Base-by-base conservation (phyloP, 1,139 yeast genomes). In the Suhomyces ambrosiae region DNA sequence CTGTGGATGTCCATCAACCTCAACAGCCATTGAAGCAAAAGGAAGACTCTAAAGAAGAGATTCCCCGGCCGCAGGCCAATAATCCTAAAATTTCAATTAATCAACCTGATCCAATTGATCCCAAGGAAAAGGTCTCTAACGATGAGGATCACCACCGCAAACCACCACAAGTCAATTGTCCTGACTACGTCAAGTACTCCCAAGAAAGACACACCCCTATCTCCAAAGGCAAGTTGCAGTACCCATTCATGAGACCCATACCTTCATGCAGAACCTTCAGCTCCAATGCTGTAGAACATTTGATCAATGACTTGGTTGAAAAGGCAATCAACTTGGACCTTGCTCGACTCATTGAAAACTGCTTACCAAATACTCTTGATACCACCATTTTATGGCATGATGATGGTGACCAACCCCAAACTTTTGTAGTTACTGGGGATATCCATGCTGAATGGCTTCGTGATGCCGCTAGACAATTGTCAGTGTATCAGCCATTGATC, bases 371-470 rank as follows among this genome's bases (percentile, higher is more conserved):
- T 54, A 88, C 96, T 0, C 65, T 89, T 35, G 96, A 88, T 53
- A 88, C 96, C 0, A 87, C 96, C 0, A 79, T 88, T 33, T 67
- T 85, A 40, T 88, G 90, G 88, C 88, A 84, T 56, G 53, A 23
- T 52, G 58, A 18, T 26, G 47, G 17, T 36, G 44, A 29, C 32
- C 40, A 14, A 11, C 67, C 64, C 1, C 68, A 53, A 36, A 49
- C 73, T 0, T 88, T 88, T 60, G 76, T 88, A 1, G 95, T 88
- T 23, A 88, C 96, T 0, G 96, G 96, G 3, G 96, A 87, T 52
- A 83, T 83, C 30, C 89, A 87, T 58, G 96, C 96, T 1, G 95
- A 87, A 59, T 88, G 96, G 83, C 65, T 88, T 26, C 64, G 96
- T 32, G 96, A 88, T 60, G 82, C 95, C 1, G 88, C 95, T 0